A percentile compares a stretch with the other conserved stretches of the same genome.
Conservation (phyloP, 2,329 filamentous ascomycete genomes). For the Aspergillus neotritici region DNA sequence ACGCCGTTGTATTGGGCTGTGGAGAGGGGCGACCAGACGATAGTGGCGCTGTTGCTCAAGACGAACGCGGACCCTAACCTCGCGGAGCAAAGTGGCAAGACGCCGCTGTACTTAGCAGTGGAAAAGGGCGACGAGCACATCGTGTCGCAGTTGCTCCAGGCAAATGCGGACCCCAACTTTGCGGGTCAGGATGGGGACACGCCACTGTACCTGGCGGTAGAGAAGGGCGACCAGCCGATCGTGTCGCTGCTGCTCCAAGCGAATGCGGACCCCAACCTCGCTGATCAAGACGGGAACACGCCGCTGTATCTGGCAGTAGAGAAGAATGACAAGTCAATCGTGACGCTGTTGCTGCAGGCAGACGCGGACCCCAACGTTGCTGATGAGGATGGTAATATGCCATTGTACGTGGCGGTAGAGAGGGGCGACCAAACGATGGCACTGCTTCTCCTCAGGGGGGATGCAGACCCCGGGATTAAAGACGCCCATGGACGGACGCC, state of each 20-base stretch:
- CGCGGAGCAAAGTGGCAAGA: conserved; percentile 6
- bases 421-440: conserved; percentile 4
- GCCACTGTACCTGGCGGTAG: conserved; percentile 14
- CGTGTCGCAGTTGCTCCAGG: conserved; percentile 15
- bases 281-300: conserved; percentile 11
- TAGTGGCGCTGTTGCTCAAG: conserved; percentile 19
- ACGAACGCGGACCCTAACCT: conserved; percentile 10
- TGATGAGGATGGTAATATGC: background rate
- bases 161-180: conserved; percentile 10
- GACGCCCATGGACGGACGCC: conserved; percentile 11
- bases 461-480: conserved; percentile 5
- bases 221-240: conserved; percentile 13
- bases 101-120: conserved; percentile 12
- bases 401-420: conserved; percentile 6
- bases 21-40: conserved; percentile 14
- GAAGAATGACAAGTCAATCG: background rate
- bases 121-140: conserved; percentile 17
- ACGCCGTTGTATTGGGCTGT: conserved; percentile 18
- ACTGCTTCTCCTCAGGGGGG: conserved; percentile 7
- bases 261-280: conserved; percentile 8
- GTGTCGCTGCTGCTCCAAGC: conserved; percentile 15
- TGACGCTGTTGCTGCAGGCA: background rate
- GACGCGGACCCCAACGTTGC: conserved; percentile 5
- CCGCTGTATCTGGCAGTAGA: conserved; percentile 12
- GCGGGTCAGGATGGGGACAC: conserved; percentile 8